Base-by-base conservation (phyloP, 352 stramenopile species). In the Saprolegnia parasitica region DNA sequence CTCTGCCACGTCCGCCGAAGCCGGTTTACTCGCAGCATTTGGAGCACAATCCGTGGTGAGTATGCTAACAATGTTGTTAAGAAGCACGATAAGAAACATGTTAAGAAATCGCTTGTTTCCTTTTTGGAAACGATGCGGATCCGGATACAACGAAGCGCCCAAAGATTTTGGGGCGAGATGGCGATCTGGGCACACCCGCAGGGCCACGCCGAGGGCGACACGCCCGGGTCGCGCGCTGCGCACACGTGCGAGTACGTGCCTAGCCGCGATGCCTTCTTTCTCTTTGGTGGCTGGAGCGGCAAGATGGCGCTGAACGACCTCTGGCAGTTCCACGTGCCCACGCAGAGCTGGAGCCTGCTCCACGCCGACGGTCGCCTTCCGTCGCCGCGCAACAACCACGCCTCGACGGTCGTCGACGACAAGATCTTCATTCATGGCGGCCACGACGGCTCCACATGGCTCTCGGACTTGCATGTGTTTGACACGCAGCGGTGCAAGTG, bases 211-310 rank as follows among this genome's bases (percentile, higher is more conserved):
- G 42, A 49, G 42, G 54, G 63, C 63, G 55, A 70, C 15, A 26
- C 50, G 32, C 42, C 63, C 16, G 63, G 63, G 15, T 70, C 29
- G 9, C 49, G 66, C 32, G 66, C 66, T 18, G 66, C 66, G 10
- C 66, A 72, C 46, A 58, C 66, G 42, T 72, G 66, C 52, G 66
- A 72, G 47, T 72, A 61, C 49, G 68, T 72, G 29, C 45, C 62
- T 46, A 54, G 35, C 16, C 23, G 47, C 32, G 61, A 72, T 32
- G 32, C 42, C 11, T 56, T 72, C 16, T 72, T 61, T 42, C 42
- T 98, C 26, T 94, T 97, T 60, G 91, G 91, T 58, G 91, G 91
- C 21, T 93, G 86, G 86, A 84, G 91, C 71, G 82, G 86, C 39
- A 81, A 83, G 68, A 80, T 80, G 58, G 86, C 79, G 49, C 88